Evolutionary conservation across 768 basidiomycete species (phyloP), one percentile per base, ranked within the genome.

Genomic region (Pleurotus cornucopiae): DNA sequence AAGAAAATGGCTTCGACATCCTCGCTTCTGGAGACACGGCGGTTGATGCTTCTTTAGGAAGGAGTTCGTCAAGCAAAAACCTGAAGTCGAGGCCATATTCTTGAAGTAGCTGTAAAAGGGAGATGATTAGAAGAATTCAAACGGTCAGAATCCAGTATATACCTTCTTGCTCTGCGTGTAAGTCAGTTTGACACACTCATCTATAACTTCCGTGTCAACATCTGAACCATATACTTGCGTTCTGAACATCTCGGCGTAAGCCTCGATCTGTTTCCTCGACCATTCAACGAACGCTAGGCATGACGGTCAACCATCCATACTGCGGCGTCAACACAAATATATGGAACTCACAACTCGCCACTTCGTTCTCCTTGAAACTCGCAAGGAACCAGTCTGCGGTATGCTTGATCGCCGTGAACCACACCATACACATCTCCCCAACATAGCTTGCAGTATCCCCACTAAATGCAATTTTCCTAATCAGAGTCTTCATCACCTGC

Each of bases 311-410:
- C 41, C 47, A 37, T 60, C 23, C 49, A 40, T 47, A 21, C 41
- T 45, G 13, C 43, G 26, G 48, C 5, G 37, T 11, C 3, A 5
- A 20, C 1, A 54, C 48, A 53, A 48, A 60, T 37, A 55, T 9
- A 30, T 30, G 51, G 21, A 41, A 21, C 91, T 60, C 63, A 96
- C 96, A 82, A 57, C 93, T 95, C 0, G 96, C 89, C 59, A 91
- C 91, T 61, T 94, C 87, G 66, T 97, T 94, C 70, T 98, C 97
- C 69, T 88, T 91, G 72, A 97, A 99, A 56, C 93, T 94, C 0
- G 89, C 87, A 62, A 98, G 76, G 70, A 92, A 99, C 97, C 97
- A 99, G 71, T 99, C 96, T 12, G 92, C 92, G 1, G 95, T 97
- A 66, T 98, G 93, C 67, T 97, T 95, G 67, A 99, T 89, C 1